phyloP scores from a whole-genome alignment of 495 filamentous ascomycete species.

The Hypoxylon subgilvum region DNA sequence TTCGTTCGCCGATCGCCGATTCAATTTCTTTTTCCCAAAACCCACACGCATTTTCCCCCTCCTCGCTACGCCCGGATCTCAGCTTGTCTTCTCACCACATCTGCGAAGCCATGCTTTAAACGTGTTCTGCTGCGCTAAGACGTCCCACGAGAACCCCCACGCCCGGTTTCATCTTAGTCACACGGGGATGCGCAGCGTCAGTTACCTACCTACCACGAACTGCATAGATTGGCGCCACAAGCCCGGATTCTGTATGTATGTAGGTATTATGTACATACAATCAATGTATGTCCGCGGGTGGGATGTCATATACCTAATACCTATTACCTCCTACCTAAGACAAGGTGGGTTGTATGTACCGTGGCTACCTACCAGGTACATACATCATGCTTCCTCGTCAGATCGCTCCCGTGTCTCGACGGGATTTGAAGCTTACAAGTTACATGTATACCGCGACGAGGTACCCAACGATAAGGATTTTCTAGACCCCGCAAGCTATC shows the following conservation, averaged over 20 bases:
- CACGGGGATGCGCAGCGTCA: constrained; percentile 16
- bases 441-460: too few relatives aligned
- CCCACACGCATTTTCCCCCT: background rate
- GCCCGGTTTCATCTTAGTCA: constrained; percentile 17
- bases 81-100: background rate
- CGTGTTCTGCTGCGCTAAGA: background rate
- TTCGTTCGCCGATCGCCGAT: background rate
- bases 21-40: background rate
- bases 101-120: background rate
- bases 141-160: constrained; percentile 25
- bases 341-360: background rate
- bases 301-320: background rate
- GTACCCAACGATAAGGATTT: background rate
- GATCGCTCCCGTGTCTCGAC: too few relatives aligned
- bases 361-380: too few relatives aligned
- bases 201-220: constrained; percentile 12
- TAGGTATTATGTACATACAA: too few relatives aligned
- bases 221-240: constrained; percentile 14
- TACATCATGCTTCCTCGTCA: too few relatives aligned
- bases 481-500: background rate
- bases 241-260: background rate
- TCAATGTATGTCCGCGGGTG: too few relatives aligned
- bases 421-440: too few relatives aligned
- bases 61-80: background rate
- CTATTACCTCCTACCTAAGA: too few relatives aligned